Evolutionary conservation across 345 rosid species (phyloP), one percentile per base, ranked within the genome.

Genomic region (Rhodomyrtus tomentosa): DNA sequence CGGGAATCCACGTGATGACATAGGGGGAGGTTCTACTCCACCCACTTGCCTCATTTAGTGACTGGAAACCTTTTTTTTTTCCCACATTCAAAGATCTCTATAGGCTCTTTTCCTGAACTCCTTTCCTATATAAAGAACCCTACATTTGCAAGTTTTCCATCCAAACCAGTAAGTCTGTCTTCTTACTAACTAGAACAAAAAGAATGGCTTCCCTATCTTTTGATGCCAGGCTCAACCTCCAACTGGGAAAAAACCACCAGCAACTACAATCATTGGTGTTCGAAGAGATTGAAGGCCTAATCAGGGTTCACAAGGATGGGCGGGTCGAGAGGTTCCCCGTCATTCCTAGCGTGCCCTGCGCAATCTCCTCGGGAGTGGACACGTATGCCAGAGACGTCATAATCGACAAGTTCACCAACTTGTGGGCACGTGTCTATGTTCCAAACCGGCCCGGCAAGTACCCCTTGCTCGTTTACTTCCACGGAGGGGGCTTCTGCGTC

Each of bases 401-500:
- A 49, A 88, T 96, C 21, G 92, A 93, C 87, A 88, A 88, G 62
- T 86, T 85, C 53, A 89, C 91, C 25, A 89, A 92, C 90, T 83
- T 92, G 45, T 92, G 96, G 96, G 95, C 91, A 29, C 93, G 98
- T 52, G 88, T 94, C 58, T 96, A 94, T 74, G 90, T 89, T 55
- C 99, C 98, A 6, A 85, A n/a, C 21, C 55, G 68, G 29, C 85
- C 89, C 5, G 80, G 81, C 51, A 45, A 24, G 50, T 88, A 89
- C 10, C 96, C 94, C 68, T 81, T 94, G 62, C 56, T 95, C 7
- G 89, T 93, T 25, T 92, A 92, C 88, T 94, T 93, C 89, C 95
- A 94, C 51, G 95, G 95, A 45, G 98, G 95, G 50, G 98, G 95
- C 22, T 94, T 91, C 51, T 94, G 94, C 32, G 87, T 91, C 4